phyloP scores from a whole-genome alignment of 148 eudicot species.

The Diospyros kaki region DNA sequence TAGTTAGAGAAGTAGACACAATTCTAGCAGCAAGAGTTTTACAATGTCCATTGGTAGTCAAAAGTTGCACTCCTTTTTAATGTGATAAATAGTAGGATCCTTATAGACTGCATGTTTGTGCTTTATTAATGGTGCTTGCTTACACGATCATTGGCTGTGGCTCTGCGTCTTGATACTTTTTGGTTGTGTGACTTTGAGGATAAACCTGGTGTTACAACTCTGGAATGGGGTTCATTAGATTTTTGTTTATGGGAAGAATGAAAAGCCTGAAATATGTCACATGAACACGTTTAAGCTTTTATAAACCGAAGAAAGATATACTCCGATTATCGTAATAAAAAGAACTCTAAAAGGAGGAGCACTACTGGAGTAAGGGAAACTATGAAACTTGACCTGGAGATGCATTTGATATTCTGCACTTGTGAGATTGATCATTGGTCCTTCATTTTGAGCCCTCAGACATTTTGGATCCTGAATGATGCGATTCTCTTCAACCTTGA shows the following conservation, averaged over 20 bases:
- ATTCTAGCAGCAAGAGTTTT: background rate
- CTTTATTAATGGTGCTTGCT: constrained; percentile 10
- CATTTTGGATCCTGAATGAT: constrained; percentile 3
- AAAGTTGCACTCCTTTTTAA: background rate
- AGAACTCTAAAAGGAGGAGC: background rate
- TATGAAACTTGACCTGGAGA: constrained; percentile 13
- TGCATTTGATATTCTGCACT: constrained; percentile 11
- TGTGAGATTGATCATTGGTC: constrained; percentile 5
- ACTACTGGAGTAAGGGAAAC: background rate
- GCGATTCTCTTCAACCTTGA: constrained; percentile 10
- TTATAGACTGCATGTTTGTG: background rate
- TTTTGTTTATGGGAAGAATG: constrained; percentile 8
- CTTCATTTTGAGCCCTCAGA: constrained; percentile 7
- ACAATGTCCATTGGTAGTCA: background rate
- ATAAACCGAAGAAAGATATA: background rate
- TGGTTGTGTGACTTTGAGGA: constrained; percentile 12
- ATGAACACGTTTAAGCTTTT: constrained; percentile 5
- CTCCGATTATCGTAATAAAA: background rate
- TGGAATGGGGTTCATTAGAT: constrained; percentile 15
- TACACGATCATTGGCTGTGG: constrained; percentile 36
- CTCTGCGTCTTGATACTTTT: constrained; percentile 19
- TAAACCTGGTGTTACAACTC: constrained; percentile 10
- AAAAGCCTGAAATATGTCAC: background rate
- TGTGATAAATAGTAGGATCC: background rate
- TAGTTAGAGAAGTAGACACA: constrained; percentile 7